Evolutionary conservation across 129 eudicot genomes (phyloP), one percentile per base, ranked within the genome.

Genomic region (Ambrosia trifida): DNA sequence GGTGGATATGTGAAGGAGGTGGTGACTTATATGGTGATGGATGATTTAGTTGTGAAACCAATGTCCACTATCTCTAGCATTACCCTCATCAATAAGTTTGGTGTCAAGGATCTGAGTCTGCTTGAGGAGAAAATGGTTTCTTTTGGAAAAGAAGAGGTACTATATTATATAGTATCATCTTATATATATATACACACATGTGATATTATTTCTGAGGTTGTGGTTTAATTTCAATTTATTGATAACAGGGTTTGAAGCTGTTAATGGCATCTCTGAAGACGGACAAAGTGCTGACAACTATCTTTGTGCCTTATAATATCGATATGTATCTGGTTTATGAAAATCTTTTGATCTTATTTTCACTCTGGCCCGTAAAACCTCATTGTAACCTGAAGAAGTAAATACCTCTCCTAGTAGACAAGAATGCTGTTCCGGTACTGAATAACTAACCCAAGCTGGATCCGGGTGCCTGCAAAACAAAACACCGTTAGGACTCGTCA

Each of bases 21-120:
- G 18, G 43, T 30, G 69, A 72, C 69, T 0, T 72, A 72, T 6
- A 58, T 72, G 44, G 68, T 72, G 68, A 72, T 58, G 76, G 76
- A 72, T 58, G 76, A 72, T 59, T 45, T 72, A 11, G 69, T 44
- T 57, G 77, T 72, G 33, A 60, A 31, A 3, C 77, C 77, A 30
- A 59, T 72, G 69, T 59, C 69, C 60, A 41, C 77, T 3, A 36
- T 70, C 11, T 53, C 65, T 4, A 35, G 75, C 50, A 70, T 51
- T 7, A 35, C 10, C 0, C 38, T 35, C 45, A 51, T 70, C 20
- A 70, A 45, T 2, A 59, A 62, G 32, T 28, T 72, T 45, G 49
- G 19, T 1, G 61, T 72, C 1, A 59, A 59, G 35, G 69, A 60
- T 44, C 46, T 60, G 33, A 46, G 58, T 31, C 60, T 38, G 3